Evolutionary conservation across 768 basidiomycete species (phyloP), one percentile per base, ranked within the genome.

Genomic region (Chlorophyllum brunneum): DNA sequence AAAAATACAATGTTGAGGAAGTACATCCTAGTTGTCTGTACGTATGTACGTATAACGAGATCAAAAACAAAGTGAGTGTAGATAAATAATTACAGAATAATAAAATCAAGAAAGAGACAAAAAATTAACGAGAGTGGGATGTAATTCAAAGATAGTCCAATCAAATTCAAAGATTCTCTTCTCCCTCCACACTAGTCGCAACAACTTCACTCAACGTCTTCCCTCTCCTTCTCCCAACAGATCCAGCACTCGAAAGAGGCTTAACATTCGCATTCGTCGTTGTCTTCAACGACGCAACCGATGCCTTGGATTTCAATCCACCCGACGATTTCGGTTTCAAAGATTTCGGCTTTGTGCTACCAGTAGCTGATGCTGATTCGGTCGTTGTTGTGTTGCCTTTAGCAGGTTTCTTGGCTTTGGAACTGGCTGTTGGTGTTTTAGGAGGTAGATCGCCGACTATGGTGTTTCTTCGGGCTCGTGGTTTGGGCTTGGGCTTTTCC

Each of bases 151-250:
- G 27, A 45, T 18, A 31, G n/a, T 20, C 43, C 18, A 20, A 20
- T 23, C 18, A 10, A 23, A 38, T 40, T 37, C 27, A 34, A 6
- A 44, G 8, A 48, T 43, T 42, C 48, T 45, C 36, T 33, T 49
- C 48, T n/a, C 45, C 37, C 2, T 45, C 54, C 27, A 58, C 54
- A 46, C 54, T 58, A 11, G 46, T 48, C 26, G 39, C 50, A 36
- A 55, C 47, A 39, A 58, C 57, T 40, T 58, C 57, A 20, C 13
- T 27, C 10, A 58, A 34, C 5, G 43, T 5, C 50, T 54, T 54
- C 34, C 38, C 45, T 31, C 36, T 40, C 39, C 18, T 40, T 41
- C 20, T 46, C 29, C 41, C 34, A 45, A 30, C 29, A 38, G 41
- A 40, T 11, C 11, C 30, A 39, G 27, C 16, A 46, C 45, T 34